Conservation (phyloP, 805 yeast genomes). For the Yarrowia deformans region DNA sequence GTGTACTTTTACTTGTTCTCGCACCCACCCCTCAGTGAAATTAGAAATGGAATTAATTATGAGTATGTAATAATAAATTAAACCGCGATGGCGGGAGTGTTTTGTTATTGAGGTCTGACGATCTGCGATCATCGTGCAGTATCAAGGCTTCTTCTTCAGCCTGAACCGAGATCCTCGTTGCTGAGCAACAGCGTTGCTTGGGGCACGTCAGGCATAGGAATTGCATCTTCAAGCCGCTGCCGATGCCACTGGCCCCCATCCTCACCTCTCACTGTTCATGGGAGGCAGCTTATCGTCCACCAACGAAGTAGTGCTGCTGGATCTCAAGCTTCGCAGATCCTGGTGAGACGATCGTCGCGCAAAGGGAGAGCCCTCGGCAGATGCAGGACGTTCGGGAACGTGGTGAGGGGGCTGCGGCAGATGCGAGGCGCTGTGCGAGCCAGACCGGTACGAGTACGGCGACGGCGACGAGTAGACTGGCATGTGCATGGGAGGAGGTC, state of each 20-base stretch:
- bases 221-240: too few relatives aligned
- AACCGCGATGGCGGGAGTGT: slow-evolving; percentile 32
- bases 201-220: too few relatives aligned
- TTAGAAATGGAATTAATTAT: slow-evolving; percentile 24
- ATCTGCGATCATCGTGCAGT: background rate
- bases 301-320: slow-evolving; percentile 22
- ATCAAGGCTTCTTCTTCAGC: background rate
- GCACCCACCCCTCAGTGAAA: background rate
- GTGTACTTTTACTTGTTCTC: too few relatives aligned
- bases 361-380: slow-evolving; percentile 35
- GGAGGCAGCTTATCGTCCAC: slow-evolving; percentile 28
- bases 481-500: slow-evolving; percentile 32
- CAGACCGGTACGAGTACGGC: slow-evolving; percentile 28
- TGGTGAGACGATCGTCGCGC: slow-evolving; percentile 19
- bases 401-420: slow-evolving; percentile 29
- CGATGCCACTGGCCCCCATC: too few relatives aligned
- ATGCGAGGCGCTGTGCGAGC: slow-evolving; percentile 26
- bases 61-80: slow-evolving; percentile 29
- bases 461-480: slow-evolving; percentile 35
- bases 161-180: too few relatives aligned
- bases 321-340: slow-evolving; percentile 5
- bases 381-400: slow-evolving; percentile 36
- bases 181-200: too few relatives aligned
- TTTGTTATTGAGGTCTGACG: background rate
- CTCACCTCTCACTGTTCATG: slow-evolving; percentile 2